A percentile compares a stretch with the other conserved stretches of the same genome.
Evolutionary conservation across 441 rosid genomes (phyloP).

Genomic region (Corymbia citriodora): DNA sequence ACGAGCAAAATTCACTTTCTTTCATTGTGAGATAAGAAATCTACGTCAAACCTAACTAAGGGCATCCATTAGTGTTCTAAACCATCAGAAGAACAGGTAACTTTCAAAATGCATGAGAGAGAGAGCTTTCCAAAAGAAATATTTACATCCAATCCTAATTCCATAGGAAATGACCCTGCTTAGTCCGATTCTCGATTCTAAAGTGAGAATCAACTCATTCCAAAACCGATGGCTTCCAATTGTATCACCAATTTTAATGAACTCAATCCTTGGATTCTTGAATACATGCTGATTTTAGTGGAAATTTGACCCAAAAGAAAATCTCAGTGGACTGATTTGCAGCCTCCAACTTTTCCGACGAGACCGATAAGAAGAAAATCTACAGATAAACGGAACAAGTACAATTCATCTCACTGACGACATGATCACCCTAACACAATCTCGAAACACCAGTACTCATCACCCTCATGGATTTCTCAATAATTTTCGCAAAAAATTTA

Average conservation of each 20-base stretch:
- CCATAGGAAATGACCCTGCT: neutral
- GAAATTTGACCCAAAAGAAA: neutral
- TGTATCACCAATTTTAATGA: neutral
- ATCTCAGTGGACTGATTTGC: neutral
- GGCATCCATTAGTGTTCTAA: neutral
- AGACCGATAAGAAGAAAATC: neutral
- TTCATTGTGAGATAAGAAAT: neutral
- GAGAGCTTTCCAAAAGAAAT: neutral
- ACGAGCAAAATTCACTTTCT: neutral
- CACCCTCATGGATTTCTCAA: neutral
- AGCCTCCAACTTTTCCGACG: neutral
- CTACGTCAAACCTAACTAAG: neutral
- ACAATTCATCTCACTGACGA: neutral
- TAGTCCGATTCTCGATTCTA: neutral
- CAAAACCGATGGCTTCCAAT: neutral
- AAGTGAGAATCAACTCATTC: neutral
- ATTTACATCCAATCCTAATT: neutral
- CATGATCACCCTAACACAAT: neutral
- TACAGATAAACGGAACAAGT: neutral
- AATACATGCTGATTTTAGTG: neutral
- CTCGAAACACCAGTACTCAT: neutral
- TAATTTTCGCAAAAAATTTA: neutral
- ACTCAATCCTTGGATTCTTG: neutral
- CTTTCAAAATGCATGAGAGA: neutral
- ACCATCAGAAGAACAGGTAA: neutral